phyloP scores from a whole-genome alignment of 2,329 filamentous ascomycete genomes.

The Ophiocordyceps camponoti-saundersi region DNA sequence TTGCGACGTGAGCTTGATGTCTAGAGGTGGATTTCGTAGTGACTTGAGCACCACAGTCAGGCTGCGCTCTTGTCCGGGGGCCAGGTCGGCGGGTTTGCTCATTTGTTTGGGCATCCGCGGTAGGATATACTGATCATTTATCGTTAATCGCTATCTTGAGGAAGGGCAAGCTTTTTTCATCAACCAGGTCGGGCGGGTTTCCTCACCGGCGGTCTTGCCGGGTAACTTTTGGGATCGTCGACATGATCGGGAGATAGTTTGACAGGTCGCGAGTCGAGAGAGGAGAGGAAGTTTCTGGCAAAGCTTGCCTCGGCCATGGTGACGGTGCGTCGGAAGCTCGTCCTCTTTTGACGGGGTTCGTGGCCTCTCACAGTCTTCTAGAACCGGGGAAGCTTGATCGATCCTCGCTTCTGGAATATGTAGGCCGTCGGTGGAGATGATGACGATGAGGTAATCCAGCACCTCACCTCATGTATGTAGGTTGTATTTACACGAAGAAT shows the following conservation, averaged over 20 bases:
- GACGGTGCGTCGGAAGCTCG: too few relatives aligned
- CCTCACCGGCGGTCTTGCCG: constrained; percentile 55
- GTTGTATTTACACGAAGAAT: constrained; percentile 15
- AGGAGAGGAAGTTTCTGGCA: constrained; percentile 65
- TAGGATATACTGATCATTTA: constrained; percentile 43
- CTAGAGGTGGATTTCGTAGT: constrained; percentile 56
- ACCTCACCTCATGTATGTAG: too few relatives aligned
- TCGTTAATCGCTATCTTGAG: not conserved
- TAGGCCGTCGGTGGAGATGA: not conserved
- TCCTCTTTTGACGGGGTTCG: not conserved
- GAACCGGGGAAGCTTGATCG: not conserved
- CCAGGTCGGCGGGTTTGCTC: constrained; percentile 27
- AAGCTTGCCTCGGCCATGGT: constrained; percentile 72
- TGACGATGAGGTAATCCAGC: not conserved
- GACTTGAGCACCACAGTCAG: constrained; percentile 52
- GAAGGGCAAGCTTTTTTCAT: too few relatives aligned
- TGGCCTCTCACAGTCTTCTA: not conserved
- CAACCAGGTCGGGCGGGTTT: not conserved
- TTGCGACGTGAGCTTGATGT: constrained; percentile 46
- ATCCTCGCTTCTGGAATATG: too few relatives aligned
- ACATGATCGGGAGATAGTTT: constrained; percentile 84
- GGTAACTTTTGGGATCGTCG: constrained; percentile 67
- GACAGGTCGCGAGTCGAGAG: constrained; percentile 59
- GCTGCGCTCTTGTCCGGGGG: constrained; percentile 34
- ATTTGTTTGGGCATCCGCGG: constrained; percentile 47